Conservation (phyloP, 2,329 filamentous ascomycete genomes). For the Exophiala calicioides region DNA sequence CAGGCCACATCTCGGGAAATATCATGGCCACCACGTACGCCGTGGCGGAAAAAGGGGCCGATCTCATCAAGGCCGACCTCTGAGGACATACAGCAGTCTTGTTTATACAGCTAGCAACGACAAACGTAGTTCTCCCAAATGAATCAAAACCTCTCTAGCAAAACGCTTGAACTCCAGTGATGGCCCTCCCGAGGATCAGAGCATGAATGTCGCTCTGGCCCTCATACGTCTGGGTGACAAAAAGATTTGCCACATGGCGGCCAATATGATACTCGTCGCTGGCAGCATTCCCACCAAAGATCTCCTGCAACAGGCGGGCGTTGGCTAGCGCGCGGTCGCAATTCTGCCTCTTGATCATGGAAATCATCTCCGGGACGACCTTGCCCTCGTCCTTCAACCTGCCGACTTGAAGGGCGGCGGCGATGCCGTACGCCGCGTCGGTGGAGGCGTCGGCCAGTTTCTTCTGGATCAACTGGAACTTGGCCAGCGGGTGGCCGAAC, state of each 20-base stretch:
- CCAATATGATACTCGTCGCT: conserved; percentile 96
- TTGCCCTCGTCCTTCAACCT: conserved; percentile 77
- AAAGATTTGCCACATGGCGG: conserved; percentile 91
- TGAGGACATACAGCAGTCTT: neutral
- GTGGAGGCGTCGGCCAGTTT: conserved; percentile 91
- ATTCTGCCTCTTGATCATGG: conserved; percentile 95
- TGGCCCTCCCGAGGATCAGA: conserved; percentile 67
- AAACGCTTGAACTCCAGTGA: conserved; percentile 78
- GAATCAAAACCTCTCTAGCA: no score
- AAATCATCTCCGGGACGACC: conserved; percentile 90
- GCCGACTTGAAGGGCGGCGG: conserved; percentile 87
- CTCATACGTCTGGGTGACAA: conserved; percentile 97
- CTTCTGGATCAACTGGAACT: conserved; percentile 96
- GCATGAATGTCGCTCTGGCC: conserved; percentile 96
- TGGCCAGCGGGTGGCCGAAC: conserved; percentile 91
- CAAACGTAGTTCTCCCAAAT: no score
- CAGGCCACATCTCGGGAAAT: conserved; percentile 34
- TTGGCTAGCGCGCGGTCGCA: conserved; percentile 85
- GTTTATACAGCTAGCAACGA: no score
- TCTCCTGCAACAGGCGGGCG: conserved; percentile 81
- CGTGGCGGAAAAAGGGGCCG: conserved; percentile 38
- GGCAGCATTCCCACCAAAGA: conserved; percentile 97
- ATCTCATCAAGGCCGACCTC: conserved; percentile 37
- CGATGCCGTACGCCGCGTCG: conserved; percentile 83
- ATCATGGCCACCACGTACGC: conserved; percentile 38